These are phyloP conservation scores for Fusarium buxicola DNA, from an alignment of 2,329 filamentous ascomycete species.

Conservation along the genomic window DNA sequence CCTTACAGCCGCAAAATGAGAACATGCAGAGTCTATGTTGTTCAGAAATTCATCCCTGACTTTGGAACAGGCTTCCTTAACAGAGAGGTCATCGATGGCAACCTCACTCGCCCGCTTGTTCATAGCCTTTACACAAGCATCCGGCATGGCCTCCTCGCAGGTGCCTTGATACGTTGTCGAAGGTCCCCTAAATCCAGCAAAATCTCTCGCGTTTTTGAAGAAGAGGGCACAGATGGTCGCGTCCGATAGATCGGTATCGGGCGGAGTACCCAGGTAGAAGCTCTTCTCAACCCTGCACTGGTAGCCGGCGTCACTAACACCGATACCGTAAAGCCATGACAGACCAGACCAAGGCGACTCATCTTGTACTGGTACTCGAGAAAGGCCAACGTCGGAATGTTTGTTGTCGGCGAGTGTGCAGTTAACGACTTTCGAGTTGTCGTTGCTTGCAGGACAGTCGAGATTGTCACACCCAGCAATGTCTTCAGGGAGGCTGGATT, in stretches of 20 bases:
- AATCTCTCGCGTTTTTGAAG: conserved; percentile 8
- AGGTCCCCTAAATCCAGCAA: background rate
- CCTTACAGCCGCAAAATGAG: background rate
- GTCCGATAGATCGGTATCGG: background rate
- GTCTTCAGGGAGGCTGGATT: background rate
- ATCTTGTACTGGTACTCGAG: conserved; percentile 5
- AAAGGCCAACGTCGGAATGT: conserved; percentile 10
- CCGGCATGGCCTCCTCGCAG: conserved; percentile 23
- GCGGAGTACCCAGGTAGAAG: conserved; percentile 23
- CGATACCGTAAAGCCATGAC: conserved; percentile 19
- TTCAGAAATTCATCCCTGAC: conserved; percentile 7
- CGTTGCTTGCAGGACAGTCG: conserved; percentile 5
- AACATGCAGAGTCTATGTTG: conserved; percentile 18
- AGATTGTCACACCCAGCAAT: conserved; percentile 21
- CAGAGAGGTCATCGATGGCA: background rate
- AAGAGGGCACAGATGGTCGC: conserved; percentile 18
- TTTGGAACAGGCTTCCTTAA: conserved; percentile 7
- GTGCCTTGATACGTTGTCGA: conserved; percentile 1
- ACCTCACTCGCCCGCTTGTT: conserved; percentile 5
- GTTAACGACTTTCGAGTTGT: background rate
- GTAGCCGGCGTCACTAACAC: too few species aligned
- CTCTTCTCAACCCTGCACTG: conserved; percentile 2
- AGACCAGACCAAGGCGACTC: conserved; percentile 6
- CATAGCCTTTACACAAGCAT: conserved; percentile 14
- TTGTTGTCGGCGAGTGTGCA: conserved; percentile 15